Percentiles rank a stretch among this genome's conserved stretches.
These are phyloP conservation scores for Starmerella cellae DNA, from an alignment of 805 yeast species.

Conservation along the genomic window DNA sequence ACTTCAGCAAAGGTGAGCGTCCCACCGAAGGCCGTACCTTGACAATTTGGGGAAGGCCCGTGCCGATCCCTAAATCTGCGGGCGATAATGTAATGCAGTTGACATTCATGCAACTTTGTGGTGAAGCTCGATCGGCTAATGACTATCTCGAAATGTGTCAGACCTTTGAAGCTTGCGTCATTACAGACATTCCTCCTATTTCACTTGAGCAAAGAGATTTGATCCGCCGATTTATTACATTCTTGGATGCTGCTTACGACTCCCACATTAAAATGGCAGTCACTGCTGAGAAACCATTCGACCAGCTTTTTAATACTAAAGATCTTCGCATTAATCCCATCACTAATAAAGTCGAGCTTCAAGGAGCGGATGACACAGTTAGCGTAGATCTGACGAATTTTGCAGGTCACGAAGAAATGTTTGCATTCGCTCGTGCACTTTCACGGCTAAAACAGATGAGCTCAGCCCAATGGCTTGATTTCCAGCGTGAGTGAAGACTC, in stretches of 20 bases:
- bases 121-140: conserved; percentile 79
- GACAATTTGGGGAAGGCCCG: conserved; percentile 75
- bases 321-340: conserved; percentile 34
- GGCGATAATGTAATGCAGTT: conserved; percentile 81
- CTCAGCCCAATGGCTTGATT: conserved; percentile 62
- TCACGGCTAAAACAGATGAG: conserved; percentile 89
- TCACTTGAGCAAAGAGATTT: conserved; percentile 67
- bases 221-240: conserved; percentile 84
- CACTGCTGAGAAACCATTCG: conserved; percentile 76
- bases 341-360: conserved; percentile 19
- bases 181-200: conserved; percentile 84
- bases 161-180: conserved; percentile 61
- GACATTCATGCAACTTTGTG: conserved; percentile 76
- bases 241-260: conserved; percentile 90
- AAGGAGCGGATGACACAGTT: conserved; percentile 33
- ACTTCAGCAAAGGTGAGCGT: conserved; percentile 44
- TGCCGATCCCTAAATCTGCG: conserved; percentile 60
- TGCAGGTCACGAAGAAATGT: conserved; percentile 85
- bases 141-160: conserved; percentile 78
- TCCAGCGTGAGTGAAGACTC: too few species aligned
- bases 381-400: conserved; percentile 38
- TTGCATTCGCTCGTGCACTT: conserved; percentile 92
- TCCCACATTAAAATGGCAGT: conserved; percentile 78
- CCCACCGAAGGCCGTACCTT: conserved; percentile 30
- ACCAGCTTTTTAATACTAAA: conserved; percentile 67